These are phyloP conservation scores for Globisporangium nunn DNA, from an alignment of 352 stramenopile species.

Conservation along the genomic window DNA sequence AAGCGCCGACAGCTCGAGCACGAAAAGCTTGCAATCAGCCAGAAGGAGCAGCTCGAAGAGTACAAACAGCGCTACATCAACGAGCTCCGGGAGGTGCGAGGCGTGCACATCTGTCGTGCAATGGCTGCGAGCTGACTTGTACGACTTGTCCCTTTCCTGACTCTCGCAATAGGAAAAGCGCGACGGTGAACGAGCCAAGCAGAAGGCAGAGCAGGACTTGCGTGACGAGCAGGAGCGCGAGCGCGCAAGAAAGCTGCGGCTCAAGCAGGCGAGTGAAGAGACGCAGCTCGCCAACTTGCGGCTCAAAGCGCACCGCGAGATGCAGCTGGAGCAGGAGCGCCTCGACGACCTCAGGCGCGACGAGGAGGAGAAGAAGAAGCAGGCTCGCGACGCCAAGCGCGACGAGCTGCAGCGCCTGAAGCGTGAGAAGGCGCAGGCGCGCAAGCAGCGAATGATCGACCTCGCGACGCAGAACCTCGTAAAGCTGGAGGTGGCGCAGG, in stretches of 20 bases:
- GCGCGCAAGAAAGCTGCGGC: slow-evolving; percentile 24
- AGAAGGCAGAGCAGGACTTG: slow-evolving; percentile 50
- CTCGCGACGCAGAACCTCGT: slow-evolving; percentile 66
- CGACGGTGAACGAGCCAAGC: slow-evolving; percentile 56
- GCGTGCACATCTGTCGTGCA: too few species aligned
- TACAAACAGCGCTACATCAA: slow-evolving; percentile 81
- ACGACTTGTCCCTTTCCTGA: too few species aligned
- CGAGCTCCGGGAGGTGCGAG: slow-evolving; percentile 47
- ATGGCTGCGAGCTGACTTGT: too few species aligned
- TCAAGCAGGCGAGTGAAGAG: slow-evolving; percentile 51
- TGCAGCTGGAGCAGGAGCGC: slow-evolving; percentile 48
- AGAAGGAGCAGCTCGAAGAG: slow-evolving; percentile 78
- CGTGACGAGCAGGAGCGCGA: slow-evolving; percentile 53
- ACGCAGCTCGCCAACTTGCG: slow-evolving; percentile 60
- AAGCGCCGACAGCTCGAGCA: slow-evolving; percentile 40
- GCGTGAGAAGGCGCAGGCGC: slow-evolving; percentile 39
- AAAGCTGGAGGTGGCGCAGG: slow-evolving; percentile 56
- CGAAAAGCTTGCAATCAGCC: slow-evolving; percentile 40
- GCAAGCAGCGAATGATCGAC: slow-evolving; percentile 84
- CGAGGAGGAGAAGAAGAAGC: slow-evolving; percentile 65
- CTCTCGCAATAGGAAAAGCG: slow-evolving; percentile 39
- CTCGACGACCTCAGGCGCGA: slow-evolving; percentile 67
- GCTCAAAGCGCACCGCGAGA: slow-evolving; percentile 49
- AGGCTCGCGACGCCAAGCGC: slow-evolving; percentile 50
- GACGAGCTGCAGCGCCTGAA: slow-evolving; percentile 56